Base-by-base conservation (phyloP, 305 asterid species). In the Galium porrigens region DNA sequence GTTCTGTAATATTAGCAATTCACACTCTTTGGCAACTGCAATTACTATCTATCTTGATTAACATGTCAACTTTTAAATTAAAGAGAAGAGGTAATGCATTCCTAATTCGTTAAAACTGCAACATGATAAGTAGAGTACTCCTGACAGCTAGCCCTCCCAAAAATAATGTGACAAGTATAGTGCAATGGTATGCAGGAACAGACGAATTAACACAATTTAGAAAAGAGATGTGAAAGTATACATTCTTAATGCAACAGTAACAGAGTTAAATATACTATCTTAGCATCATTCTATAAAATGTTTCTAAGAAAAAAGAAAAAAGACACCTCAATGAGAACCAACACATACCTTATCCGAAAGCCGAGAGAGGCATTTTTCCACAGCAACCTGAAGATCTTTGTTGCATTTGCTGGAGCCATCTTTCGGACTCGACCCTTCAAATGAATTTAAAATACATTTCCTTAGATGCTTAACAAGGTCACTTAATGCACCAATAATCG, bases 401-500 rank as follows among this genome's bases (percentile, higher is more conserved):
- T 75, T 68, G 67, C 70, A 63, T 14, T 70, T 72, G 52, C 73
- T 70, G 6, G 68, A 71, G 33, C 68, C 72, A 22, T 69, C 76
- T 57, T 32, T 44, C 33, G 72, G 69, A 78, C 65, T 68, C 36
- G 78, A 73, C 36, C 56, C 71, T 67, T 78, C 83, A 64, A 77
- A 67, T 10, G 73, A 66, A 73, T 57, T 56, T 68, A 73, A 76
- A 55, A 78, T 68, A 71, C 75, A 76, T 70, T 72, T 81, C 61
- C 74, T 62, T n/a, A 81, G 66, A 68, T 73, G 76, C 64, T 81
- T 81, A 68, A 81, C 52, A 60, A 81, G 78, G 71, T 81, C 85
- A 71, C 58, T 71, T 66, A 81, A 70, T 61, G 77, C 79, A 71
- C 85, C 76, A 68, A 67, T 55, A 60, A 78, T 66, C 52, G 80